These are phyloP conservation scores for Dendrobium nobile DNA, from an alignment of 106 monocot species.

Conservation along the genomic window DNA sequence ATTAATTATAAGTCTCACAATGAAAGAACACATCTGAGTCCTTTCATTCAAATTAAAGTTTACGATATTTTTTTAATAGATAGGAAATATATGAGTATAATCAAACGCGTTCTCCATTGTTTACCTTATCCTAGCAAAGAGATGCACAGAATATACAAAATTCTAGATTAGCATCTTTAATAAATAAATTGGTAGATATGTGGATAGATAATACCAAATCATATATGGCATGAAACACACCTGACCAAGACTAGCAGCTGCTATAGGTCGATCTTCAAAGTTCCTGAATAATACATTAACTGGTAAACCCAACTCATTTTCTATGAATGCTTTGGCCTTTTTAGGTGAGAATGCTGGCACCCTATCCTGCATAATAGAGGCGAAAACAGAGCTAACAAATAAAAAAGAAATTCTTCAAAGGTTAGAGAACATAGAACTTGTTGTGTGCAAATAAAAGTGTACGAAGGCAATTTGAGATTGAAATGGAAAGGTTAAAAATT, in stretches of 20 bases:
- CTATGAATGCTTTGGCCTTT: constrained; percentile 75
- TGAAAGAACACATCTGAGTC: neutral
- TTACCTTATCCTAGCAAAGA: neutral
- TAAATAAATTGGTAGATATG: neutral
- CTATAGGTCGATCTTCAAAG: constrained; percentile 87
- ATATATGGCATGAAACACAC: constrained; percentile 28
- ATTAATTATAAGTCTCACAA: neutral
- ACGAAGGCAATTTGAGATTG: neutral
- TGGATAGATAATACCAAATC: neutral
- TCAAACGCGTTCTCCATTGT: neutral
- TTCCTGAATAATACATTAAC: constrained; percentile 71
- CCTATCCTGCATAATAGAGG: constrained; percentile 52
- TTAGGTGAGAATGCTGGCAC: constrained; percentile 94
- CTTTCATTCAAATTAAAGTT: too few species aligned
- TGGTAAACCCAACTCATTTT: constrained; percentile 70
- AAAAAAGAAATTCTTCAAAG: constrained; percentile 10
- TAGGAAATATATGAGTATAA: neutral
- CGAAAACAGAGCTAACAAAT: neutral
- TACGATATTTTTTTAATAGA: too few species aligned
- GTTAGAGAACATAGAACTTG: neutral
- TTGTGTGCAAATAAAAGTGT: neutral
- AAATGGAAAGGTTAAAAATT: neutral
- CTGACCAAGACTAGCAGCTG: constrained; percentile 99
- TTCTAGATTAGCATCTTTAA: neutral
- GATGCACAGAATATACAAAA: neutral